A percentile compares a stretch with the other conserved stretches of the same genome.
These are phyloP conservation scores for Penicillium pulvis DNA, from an alignment of 495 filamentous ascomycete genomes.

Conservation along the genomic window DNA sequence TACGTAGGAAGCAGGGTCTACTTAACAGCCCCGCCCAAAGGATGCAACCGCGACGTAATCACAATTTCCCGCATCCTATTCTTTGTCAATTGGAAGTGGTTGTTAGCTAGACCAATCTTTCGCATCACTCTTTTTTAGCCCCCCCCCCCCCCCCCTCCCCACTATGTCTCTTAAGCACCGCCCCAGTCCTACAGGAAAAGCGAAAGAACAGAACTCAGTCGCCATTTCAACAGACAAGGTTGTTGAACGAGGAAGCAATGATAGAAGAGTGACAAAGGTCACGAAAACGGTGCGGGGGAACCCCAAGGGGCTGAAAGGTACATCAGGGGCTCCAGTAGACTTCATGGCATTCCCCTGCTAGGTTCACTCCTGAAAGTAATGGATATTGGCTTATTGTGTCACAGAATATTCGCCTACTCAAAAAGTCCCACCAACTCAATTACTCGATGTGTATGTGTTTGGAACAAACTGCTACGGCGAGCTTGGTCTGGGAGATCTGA, in stretches of 20 bases:
- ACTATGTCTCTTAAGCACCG: background rate
- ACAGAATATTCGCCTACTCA: background rate
- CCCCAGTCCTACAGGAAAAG: background rate
- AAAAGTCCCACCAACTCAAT: background rate
- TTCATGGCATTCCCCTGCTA: background rate
- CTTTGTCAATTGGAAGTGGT: background rate
- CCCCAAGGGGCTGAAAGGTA: background rate
- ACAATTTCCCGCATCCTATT: background rate
- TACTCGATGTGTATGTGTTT: conserved; percentile 6
- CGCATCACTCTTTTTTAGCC: background rate
- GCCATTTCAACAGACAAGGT: background rate
- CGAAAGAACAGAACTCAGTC: background rate
- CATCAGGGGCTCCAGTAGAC: background rate
- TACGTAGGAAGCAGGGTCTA: too few relatives aligned
- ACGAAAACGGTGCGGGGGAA: background rate
- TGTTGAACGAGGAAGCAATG: background rate
- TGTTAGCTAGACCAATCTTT: background rate
- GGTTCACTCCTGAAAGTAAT: background rate
- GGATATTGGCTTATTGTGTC: background rate
- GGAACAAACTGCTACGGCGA: conserved; percentile 11
- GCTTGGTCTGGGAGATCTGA: conserved; percentile 6
- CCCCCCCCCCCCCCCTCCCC: too few relatives aligned
- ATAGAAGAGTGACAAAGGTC: background rate
- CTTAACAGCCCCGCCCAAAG: too few relatives aligned
- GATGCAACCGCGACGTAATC: background rate